Conservation (phyloP, 2,329 filamentous ascomycete species). For the Pyricularia sp. region DNA sequence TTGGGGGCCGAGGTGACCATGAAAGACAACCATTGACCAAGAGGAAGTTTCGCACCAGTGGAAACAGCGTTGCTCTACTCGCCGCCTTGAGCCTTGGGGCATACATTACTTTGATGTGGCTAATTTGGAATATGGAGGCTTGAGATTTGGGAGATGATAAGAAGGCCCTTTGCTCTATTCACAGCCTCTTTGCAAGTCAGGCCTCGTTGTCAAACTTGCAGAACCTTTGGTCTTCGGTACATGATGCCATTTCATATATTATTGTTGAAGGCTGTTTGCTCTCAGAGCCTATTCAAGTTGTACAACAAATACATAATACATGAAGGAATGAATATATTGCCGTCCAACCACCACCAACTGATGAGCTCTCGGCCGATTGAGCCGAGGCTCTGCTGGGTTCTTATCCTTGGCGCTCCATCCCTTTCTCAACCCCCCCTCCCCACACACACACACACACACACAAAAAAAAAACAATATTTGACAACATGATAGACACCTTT, state of each 20-base stretch:
- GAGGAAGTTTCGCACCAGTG: slow-evolving; percentile 54
- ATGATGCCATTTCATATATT: background rate
- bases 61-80: slow-evolving; percentile 51
- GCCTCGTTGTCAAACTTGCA: background rate
- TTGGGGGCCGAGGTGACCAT: background rate
- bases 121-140: slow-evolving; percentile 25
- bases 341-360: background rate
- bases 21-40: slow-evolving; percentile 18
- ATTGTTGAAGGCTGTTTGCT: background rate
- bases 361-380: background rate
- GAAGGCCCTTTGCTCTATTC: background rate
- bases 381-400: background rate
- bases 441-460: too few relatives aligned
- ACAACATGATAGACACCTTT: background rate
- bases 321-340: background rate
- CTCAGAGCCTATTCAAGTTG: too few relatives aligned
- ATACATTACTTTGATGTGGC: slow-evolving; percentile 45
- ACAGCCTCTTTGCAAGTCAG: background rate
- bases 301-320: background rate
- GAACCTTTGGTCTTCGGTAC: background rate
- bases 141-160: background rate
- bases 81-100: slow-evolving; percentile 46
- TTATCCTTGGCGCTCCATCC: background rate
- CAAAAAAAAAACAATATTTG: background rate
- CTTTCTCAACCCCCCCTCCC: too few relatives aligned